Evolutionary conservation across 108 stramenopile species (phyloP), one percentile per base, ranked within the genome.

Genomic region (Nannochloropsis salina): DNA sequence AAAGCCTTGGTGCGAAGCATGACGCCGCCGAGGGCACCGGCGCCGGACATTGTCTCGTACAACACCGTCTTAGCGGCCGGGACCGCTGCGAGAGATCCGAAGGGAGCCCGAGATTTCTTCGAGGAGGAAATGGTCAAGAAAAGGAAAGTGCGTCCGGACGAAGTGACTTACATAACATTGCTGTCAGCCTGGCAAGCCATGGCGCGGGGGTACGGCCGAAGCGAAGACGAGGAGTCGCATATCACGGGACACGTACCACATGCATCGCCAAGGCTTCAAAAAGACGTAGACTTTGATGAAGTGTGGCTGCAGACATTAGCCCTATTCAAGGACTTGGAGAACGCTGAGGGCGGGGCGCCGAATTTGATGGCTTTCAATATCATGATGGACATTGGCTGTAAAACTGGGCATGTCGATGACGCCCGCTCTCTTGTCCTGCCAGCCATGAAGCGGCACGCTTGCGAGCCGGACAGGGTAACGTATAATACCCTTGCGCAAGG

Each of bases 11-110:
- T 74, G 4, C 20, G 20, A n/a, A n/a, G 8, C 15, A 74, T 74
- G 61, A 15, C 3, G n/a, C 8, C 61, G n/a, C 61, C 61, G 4
- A 15, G n/a, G n/a, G 61, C 6, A 74, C 61, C 61, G n/a, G 61
- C 61, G n/a, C 61, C 61, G 15, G 61, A 74, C 61, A 1, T 74
- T 74, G 61, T 74, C n/a, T 74, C 61, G 6, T 74, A n/a, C n/a
- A 74, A 74, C n/a, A 74, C 61, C n/a, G 61, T 74, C 20, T 74
- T 74, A 74, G 61, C 61, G n/a, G 61, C 61, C 15, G 61, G 61
- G 61, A n/a, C 61, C 20, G 61, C 61, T n/a, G n/a, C 20, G 20
- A n/a, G 61, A 74, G 61, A 74, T n/a, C n/a, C 15, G 15, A n/a
- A 74, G n/a, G 61, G 61, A 74, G 61, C n/a, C 3, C n/a, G 61